Evolutionary conservation across 2,329 filamentous ascomycete species (phyloP).

Genomic region (Trichothecium sympodiale): DNA sequence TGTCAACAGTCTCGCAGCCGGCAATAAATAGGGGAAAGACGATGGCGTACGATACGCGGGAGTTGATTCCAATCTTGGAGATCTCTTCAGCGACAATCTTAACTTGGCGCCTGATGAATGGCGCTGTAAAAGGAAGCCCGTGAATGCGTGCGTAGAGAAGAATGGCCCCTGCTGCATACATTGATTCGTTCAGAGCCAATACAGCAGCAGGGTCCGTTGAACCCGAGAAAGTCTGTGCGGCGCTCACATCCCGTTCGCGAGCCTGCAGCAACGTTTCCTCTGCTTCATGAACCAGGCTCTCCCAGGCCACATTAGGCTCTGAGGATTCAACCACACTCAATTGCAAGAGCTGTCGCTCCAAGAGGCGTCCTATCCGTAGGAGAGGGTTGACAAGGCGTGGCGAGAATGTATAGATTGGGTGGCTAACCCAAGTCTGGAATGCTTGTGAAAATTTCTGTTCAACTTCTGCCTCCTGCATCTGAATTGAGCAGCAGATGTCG

Average conservation of each 20-base stretch:
- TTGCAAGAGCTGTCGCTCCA: constrained; percentile 6
- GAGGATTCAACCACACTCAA: not conserved
- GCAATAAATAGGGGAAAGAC: constrained; percentile 9
- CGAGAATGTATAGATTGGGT: constrained; percentile 9
- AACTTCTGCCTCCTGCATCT: constrained; percentile 8
- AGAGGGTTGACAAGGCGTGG: constrained; percentile 9
- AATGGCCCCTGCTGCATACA: constrained; percentile 7
- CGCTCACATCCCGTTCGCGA: constrained; percentile 6
- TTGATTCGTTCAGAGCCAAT: constrained; percentile 7
- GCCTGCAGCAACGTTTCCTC: constrained; percentile 7
- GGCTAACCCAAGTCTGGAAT: constrained; percentile 8
- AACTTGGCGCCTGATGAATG: constrained; percentile 7
- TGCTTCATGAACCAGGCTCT: constrained; percentile 2
- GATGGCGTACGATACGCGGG: constrained; percentile 6
- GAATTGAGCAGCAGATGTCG: constrained; percentile 4
- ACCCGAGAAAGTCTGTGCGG: constrained; percentile 1
- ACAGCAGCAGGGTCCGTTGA: constrained; percentile 6
- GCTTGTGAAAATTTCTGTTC: constrained; percentile 7
- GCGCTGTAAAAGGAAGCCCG: constrained; percentile 6
- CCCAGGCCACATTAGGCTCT: constrained; percentile 2
- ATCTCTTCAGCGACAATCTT: constrained; percentile 5
- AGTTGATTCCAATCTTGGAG: constrained; percentile 5
- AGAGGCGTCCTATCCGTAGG: constrained; percentile 6
- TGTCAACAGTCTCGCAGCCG: constrained; percentile 9
- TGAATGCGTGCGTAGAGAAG: constrained; percentile 7